Evolutionary conservation across 192 early-diverging fungal species (phyloP).

Genomic region (Podila epigama): DNA sequence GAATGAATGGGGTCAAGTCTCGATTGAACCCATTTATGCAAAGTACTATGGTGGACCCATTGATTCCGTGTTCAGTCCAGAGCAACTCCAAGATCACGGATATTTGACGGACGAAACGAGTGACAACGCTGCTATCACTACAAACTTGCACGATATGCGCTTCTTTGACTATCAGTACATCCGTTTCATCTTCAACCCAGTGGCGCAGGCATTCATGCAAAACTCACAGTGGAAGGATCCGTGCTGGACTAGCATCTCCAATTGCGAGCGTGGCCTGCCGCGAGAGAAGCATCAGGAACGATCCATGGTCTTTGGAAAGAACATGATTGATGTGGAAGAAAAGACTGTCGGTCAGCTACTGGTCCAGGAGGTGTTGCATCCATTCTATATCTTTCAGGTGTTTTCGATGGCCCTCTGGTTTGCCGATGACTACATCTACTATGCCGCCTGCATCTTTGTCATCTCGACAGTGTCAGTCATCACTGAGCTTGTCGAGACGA

Average conservation of each 20-base stretch:
- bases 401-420: conserved; percentile 83
- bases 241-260: conserved; percentile 51
- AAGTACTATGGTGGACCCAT: conserved; percentile 73
- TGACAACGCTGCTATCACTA: conserved; percentile 11
- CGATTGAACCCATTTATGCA: conserved; percentile 56
- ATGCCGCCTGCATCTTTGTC: conserved; percentile 90
- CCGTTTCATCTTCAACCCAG: conserved; percentile 60
- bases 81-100: conserved; percentile 44
- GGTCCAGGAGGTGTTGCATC: conserved; percentile 78
- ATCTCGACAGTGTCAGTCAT: conserved; percentile 84
- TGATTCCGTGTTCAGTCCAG: conserved; percentile 68
- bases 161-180: conserved; percentile 64
- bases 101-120: conserved; percentile 7
- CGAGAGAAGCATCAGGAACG: conserved; percentile 64
- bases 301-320: conserved; percentile 72
- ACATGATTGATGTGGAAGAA: conserved; percentile 76
- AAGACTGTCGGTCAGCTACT: conserved; percentile 67
- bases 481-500: conserved; percentile 82
- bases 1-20: conserved; percentile 70
- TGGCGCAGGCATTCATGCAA: conserved; percentile 53
- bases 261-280: conserved; percentile 59
- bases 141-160: conserved; percentile 52
- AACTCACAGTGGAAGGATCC: conserved; percentile 62
- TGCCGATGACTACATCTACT: conserved; percentile 94
- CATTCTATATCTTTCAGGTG: conserved; percentile 85